Evolutionary conservation across 2,329 filamentous ascomycete genomes (phyloP).

Genomic region (Colletotrichum australisinense): DNA sequence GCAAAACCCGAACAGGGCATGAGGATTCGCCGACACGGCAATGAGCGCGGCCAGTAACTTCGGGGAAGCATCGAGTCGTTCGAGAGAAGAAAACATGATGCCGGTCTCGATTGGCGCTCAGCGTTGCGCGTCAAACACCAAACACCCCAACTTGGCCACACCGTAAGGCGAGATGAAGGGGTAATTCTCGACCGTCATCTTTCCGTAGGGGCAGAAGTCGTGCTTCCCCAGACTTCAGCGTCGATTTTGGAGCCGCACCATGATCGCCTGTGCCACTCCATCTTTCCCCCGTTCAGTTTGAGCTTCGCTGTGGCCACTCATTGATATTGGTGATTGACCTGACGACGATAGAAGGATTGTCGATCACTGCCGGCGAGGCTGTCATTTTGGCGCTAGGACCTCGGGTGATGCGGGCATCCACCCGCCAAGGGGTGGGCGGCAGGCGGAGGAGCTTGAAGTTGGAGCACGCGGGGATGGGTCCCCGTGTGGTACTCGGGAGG

Average conservation of each 20-base stretch:
- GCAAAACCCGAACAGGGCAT: background rate
- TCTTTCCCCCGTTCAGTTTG: background rate
- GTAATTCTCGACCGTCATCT: background rate
- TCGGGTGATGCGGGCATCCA: slow-evolving; percentile 32
- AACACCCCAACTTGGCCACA: background rate
- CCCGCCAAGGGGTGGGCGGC: slow-evolving; percentile 7
- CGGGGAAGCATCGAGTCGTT: background rate
- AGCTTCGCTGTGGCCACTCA: background rate
- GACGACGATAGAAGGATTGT: background rate
- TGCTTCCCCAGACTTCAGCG: background rate
- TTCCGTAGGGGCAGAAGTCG: background rate
- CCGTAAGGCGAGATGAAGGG: background rate
- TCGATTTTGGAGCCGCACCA: slow-evolving; percentile 1
- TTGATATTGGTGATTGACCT: slow-evolving; percentile 9
- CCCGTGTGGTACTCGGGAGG: slow-evolving; percentile 6
- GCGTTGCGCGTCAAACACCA: background rate
- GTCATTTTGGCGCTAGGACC: slow-evolving; percentile 30
- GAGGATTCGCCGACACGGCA: background rate
- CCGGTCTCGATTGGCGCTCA: background rate
- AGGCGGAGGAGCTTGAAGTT: slow-evolving; percentile 1
- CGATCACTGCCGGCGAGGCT: slow-evolving; percentile 31
- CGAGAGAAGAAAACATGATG: background rate
- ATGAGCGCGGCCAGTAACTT: slow-evolving; percentile 2
- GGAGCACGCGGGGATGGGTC: slow-evolving; percentile 19
- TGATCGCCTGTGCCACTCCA: background rate